These are phyloP conservation scores for Fistulina hepatica DNA, from an alignment of 1,284 basidiomycete genomes.

Conservation along the genomic window DNA sequence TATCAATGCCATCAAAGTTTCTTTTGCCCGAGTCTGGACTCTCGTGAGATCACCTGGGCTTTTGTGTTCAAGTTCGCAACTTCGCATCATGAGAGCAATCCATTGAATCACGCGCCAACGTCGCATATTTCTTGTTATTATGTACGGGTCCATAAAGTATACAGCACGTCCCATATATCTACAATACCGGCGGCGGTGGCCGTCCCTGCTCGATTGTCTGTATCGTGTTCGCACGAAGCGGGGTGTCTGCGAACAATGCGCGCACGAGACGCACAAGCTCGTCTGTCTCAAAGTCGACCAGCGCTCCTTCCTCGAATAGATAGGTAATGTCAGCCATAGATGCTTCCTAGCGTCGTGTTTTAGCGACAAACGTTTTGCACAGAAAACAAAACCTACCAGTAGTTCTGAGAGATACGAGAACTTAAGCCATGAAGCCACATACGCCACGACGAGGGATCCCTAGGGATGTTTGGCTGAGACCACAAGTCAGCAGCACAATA, in stretches of 20 bases:
- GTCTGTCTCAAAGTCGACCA: constrained; percentile 82
- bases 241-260: constrained; percentile 89
- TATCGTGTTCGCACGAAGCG: constrained; percentile 69
- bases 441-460: constrained; percentile 60
- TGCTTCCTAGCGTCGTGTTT: constrained; percentile 81
- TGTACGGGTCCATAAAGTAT: too few relatives aligned
- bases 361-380: constrained; percentile 6
- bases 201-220: constrained; percentile 57
- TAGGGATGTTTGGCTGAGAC: constrained; percentile 29
- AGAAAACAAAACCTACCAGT: constrained; percentile 43
- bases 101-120: too few relatives aligned
- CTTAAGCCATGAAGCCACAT: constrained; percentile 90
- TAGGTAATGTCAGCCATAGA: constrained; percentile 92
- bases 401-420: constrained; percentile 89
- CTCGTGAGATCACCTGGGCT: too few relatives aligned
- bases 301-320: constrained; percentile 82
- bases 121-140: too few relatives aligned
- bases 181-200: constrained; percentile 21
- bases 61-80: too few relatives aligned
- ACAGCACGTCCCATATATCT: constrained; percentile 12
- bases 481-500: not conserved
- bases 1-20: too few relatives aligned
- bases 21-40: too few relatives aligned
- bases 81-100: too few relatives aligned
- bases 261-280: constrained; percentile 77